Evolutionary conservation across 192 early-diverging fungal genomes (phyloP).

Genomic region (Phycomyces nitens): DNA sequence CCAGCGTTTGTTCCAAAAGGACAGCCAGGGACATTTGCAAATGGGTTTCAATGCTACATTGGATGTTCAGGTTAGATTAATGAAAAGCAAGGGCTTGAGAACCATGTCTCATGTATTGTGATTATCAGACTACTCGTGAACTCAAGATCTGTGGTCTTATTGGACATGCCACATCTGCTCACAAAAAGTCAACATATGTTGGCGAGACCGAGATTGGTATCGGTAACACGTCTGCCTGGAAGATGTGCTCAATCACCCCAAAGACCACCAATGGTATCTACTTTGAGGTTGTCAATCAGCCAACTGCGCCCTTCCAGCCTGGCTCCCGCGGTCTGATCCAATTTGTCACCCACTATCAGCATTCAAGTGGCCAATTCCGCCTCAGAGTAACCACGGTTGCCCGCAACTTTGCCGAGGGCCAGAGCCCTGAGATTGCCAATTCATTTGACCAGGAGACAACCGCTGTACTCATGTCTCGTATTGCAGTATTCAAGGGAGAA

Average conservation of each 20-base stretch:
- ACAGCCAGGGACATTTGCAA: conserved; percentile 78
- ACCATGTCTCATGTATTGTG: neutral
- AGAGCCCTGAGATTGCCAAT: conserved; percentile 78
- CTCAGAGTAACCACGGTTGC: conserved; percentile 95
- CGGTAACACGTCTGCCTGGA: conserved; percentile 93
- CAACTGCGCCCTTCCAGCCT: conserved; percentile 74
- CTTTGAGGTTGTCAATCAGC: conserved; percentile 95
- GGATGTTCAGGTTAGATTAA: conserved; percentile 79
- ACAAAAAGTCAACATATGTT: conserved; percentile 87
- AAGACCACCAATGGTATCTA: conserved; percentile 87
- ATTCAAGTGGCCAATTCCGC: conserved; percentile 84
- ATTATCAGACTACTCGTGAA: conserved; percentile 81
- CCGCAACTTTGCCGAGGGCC: conserved; percentile 77
- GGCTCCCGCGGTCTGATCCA: conserved; percentile 88
- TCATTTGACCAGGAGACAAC: conserved; percentile 98
- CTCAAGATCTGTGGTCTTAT: conserved; percentile 95
- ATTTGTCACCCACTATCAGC: conserved; percentile 95
- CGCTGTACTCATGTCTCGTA: conserved; percentile 95
- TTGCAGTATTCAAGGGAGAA: conserved; percentile 95
- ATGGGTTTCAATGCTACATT: conserved; percentile 98
- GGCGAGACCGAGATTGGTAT: conserved; percentile 99
- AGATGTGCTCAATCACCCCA: conserved; percentile 83
- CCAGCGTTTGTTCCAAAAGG: conserved; percentile 91
- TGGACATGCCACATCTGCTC: conserved; percentile 88
- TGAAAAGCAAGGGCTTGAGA: neutral